Base-by-base conservation (phyloP, 139 green algal species). In the Picochlorum sp. region DNA sequence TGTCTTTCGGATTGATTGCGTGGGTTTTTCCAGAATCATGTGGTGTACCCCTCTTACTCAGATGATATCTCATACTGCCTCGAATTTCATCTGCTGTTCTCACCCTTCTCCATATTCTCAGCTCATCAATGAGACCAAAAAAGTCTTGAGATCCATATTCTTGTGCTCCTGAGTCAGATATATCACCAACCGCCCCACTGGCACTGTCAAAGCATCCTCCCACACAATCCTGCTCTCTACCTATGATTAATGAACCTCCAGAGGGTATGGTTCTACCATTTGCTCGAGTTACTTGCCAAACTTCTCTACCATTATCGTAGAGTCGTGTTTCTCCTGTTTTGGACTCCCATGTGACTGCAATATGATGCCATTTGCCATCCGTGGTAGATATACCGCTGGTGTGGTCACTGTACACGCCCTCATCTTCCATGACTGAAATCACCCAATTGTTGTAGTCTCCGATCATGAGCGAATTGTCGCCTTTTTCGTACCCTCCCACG, bases 371-470 rank as follows among this genome's bases (percentile, higher is more conserved):
- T 49, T 69, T 69, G 14, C 87, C 87, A 54, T 92, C 86, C 1
- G 87, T 94, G 10, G 81, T 78, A 1, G 68, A 56, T 1, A 91
- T 71, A 28, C 88, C 88, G 3, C 75, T 78, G 58, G 77, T 65
- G 70, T 95, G 88, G 70, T 95, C 88, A 9, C 49, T 65, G 13
- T 79, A 11, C 0, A 20, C 70, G 24, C 88, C 88, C 74, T 95
- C 88, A 45, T 95, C 85, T 70, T 95, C 88, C 83, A 95, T 89
- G n/a, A 95, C 81, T 41, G 69, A 69, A 13, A 95, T 67, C 13
- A 78, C 79, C 77, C 82, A 92, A 70, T 81, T 74, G 65, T 91
- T 87, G 79, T 95, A 94, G 73, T 92, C 86, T 80, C 91, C 89
- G 16, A 95, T 63, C 30, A 94, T 72, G 70, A 95, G 88, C 6